Evolutionary conservation across 2,329 filamentous ascomycete species (phyloP).

Genomic region (Exophiala calicioides): DNA sequence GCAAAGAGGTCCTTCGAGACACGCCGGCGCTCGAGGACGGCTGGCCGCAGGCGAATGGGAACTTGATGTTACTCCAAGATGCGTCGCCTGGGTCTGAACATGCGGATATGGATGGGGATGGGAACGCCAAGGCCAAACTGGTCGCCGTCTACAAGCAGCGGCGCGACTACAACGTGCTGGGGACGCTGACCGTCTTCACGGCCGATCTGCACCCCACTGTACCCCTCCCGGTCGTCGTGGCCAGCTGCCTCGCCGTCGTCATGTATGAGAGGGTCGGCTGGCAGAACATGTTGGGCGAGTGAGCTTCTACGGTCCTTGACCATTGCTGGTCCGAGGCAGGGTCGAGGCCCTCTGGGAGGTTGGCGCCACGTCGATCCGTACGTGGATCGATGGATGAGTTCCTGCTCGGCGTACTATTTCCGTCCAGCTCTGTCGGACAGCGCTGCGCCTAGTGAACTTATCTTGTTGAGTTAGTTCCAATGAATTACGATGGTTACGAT

Average conservation of each 20-base stretch:
- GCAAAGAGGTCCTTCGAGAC: constrained; percentile 7
- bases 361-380: no score
- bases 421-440: no score
- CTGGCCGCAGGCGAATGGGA: constrained; percentile 13
- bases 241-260: constrained; percentile 18
- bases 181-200: constrained; percentile 15
- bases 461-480: no score
- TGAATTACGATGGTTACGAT: no score
- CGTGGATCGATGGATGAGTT: no score
- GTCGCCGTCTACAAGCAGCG: constrained; percentile 24
- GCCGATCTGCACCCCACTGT: neutral
- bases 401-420: no score
- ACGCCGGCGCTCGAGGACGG: constrained; percentile 18
- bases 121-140: neutral
- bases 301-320: no score
- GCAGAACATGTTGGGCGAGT: constrained; percentile 17
- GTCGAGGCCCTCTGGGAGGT: no score
- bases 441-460: no score
- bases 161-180: constrained; percentile 16
- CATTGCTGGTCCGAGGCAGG: no score
- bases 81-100: no score
- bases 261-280: constrained; percentile 20
- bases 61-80: constrained; percentile 18
- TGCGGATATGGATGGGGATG: no score
- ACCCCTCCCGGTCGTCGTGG: constrained; percentile 13